Percentiles rank a stretch among this genome's conserved stretches.
Evolutionary conservation across 2,329 filamentous ascomycete species (phyloP).

Genomic region (Clonostachys rhizophaga): DNA sequence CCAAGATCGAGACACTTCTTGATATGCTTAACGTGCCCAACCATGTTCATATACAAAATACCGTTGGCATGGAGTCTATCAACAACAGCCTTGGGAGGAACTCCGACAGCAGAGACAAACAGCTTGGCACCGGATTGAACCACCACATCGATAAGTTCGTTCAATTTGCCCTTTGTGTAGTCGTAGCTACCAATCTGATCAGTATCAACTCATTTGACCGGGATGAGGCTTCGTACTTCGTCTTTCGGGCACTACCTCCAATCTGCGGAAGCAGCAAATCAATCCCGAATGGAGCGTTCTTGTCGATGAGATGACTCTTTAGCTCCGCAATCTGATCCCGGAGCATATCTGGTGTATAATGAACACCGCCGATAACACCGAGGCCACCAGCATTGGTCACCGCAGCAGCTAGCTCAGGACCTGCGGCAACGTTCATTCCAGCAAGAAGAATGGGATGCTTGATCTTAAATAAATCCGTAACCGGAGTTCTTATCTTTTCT

Average conservation of each 20-base stretch:
- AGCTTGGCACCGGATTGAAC: constrained; percentile 76
- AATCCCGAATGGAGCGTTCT: constrained; percentile 71
- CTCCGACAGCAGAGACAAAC: constrained; percentile 84
- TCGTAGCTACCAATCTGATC: constrained; percentile 51
- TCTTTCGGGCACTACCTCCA: constrained; percentile 76
- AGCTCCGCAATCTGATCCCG: constrained; percentile 79
- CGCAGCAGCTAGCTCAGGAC: constrained; percentile 73
- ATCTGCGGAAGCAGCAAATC: constrained; percentile 89
- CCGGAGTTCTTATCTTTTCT: constrained; percentile 47
- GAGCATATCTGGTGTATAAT: constrained; percentile 69
- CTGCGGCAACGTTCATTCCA: constrained; percentile 85
- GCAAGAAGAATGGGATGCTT: constrained; percentile 85
- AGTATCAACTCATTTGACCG: no score
- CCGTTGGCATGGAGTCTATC: constrained; percentile 72
- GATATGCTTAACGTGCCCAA: constrained; percentile 86
- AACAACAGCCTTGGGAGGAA: constrained; percentile 71
- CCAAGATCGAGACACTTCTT: constrained; percentile 80
- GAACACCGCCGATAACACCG: constrained; percentile 67
- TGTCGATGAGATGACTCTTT: constrained; percentile 67
- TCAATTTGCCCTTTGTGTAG: constrained; percentile 84
- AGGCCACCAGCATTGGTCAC: constrained; percentile 87
- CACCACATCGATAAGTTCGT: constrained; percentile 81
- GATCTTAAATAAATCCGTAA: constrained; percentile 75
- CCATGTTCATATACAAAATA: constrained; percentile 94
- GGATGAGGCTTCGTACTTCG: constrained; percentile 44